Evolutionary conservation across 2,329 filamentous ascomycete species (phyloP).

Genomic region (Cucurbitaria berberidis): DNA sequence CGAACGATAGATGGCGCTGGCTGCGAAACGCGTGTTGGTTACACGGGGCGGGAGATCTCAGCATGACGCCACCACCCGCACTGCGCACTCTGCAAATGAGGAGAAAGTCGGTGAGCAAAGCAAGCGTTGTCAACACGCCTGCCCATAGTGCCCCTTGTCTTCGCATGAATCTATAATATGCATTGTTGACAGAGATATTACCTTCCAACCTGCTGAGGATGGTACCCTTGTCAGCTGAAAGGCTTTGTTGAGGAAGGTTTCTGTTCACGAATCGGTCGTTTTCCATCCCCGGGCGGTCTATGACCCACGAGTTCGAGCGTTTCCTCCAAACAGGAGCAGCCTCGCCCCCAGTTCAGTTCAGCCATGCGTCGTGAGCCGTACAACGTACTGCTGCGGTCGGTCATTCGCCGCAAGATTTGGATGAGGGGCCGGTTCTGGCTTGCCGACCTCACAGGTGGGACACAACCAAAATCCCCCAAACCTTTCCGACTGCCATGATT

Average conservation of each 20-base stretch:
- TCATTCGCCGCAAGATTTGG: constrained; percentile 16
- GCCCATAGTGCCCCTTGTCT: constrained; percentile 24
- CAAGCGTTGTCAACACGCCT: constrained; percentile 29
- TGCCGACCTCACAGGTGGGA: too few relatives aligned
- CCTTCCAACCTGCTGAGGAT: not conserved
- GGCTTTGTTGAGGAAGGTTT: constrained; percentile 9
- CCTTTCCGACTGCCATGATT: constrained; percentile 3
- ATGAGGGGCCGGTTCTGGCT: constrained; percentile 15
- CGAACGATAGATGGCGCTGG: constrained; percentile 3
- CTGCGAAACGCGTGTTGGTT: constrained; percentile 18
- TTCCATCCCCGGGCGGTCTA: constrained; percentile 32
- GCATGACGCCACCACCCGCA: constrained; percentile 26
- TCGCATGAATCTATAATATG: constrained; percentile 6
- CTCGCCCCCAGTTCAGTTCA: constrained; percentile 31
- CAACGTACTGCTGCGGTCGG: constrained; percentile 11
- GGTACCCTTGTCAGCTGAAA: not conserved
- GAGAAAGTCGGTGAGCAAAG: constrained; percentile 31
- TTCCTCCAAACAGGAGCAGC: constrained; percentile 23
- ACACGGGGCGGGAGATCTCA: constrained; percentile 30
- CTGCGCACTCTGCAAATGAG: constrained; percentile 30
- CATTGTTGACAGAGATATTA: not conserved
- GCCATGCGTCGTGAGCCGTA: constrained; percentile 30
- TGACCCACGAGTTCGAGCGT: constrained; percentile 21
- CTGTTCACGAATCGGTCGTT: constrained; percentile 37
- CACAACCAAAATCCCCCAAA: not conserved